These are phyloP conservation scores for Phylloporus sp. DNA, from an alignment of 768 basidiomycete genomes.

Conservation along the genomic window DNA sequence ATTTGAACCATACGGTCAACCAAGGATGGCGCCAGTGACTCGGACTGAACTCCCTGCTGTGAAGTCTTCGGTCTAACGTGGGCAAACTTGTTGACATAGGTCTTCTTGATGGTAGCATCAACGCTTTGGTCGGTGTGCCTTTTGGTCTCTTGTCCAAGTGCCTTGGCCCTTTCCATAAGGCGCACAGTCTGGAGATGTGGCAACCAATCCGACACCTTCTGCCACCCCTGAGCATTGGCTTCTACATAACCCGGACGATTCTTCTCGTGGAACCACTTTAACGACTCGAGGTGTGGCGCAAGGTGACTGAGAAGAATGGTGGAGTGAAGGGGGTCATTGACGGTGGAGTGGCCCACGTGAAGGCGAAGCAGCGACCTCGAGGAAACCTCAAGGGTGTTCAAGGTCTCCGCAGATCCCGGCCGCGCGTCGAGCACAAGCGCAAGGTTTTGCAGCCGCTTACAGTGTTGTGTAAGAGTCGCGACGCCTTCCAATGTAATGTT, in stretches of 20 bases:
- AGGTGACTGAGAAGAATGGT: constrained; percentile 75
- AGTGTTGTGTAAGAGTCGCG: constrained; percentile 52
- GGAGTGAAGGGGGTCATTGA: constrained; percentile 62
- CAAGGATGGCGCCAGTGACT: constrained; percentile 32
- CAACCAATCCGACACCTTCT: constrained; percentile 60
- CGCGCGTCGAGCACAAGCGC: constrained; percentile 61
- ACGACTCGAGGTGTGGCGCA: constrained; percentile 61
- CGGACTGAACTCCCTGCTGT: constrained; percentile 38
- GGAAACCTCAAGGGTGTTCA: constrained; percentile 46
- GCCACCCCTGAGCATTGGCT: constrained; percentile 64
- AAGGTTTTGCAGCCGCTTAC: constrained; percentile 61
- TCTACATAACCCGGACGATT: constrained; percentile 70
- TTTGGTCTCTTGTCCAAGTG: constrained; percentile 18
- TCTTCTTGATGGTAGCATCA: constrained; percentile 47
- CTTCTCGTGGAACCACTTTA: constrained; percentile 79
- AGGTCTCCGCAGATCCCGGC: constrained; percentile 41
- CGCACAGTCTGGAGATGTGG: constrained; percentile 72
- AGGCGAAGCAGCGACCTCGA: constrained; percentile 67
- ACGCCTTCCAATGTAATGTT: constrained; percentile 65
- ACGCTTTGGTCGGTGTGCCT: constrained; percentile 40
- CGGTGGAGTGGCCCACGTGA: constrained; percentile 74
- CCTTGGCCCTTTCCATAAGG: constrained; percentile 52
- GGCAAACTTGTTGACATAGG: constrained; percentile 38
- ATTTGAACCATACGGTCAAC: constrained; percentile 39
- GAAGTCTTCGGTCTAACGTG: constrained; percentile 37